Percentiles rank a stretch among this genome's conserved stretches.
Evolutionary conservation across 225 moss, liverwort and hornwort species (phyloP).

Genomic region (Sphagnum contortum): DNA sequence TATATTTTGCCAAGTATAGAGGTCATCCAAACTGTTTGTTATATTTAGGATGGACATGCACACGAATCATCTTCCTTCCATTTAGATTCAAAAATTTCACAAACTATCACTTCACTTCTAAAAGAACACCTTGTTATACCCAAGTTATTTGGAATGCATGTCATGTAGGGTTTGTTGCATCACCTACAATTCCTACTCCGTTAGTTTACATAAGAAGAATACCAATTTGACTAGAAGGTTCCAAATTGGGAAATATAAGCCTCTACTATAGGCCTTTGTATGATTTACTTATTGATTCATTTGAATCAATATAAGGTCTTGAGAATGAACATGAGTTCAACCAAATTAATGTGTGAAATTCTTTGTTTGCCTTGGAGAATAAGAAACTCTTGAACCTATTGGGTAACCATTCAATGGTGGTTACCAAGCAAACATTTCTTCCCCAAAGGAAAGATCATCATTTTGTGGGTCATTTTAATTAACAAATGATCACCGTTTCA

Average conservation of each 20-base stretch:
- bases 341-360: conserved; percentile 52
- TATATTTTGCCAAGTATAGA: conserved; percentile 60
- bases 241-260: conserved; percentile 19
- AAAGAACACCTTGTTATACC: conserved; percentile 43
- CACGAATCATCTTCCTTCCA: conserved; percentile 64
- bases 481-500: conserved; percentile 21
- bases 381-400: conserved; percentile 11
- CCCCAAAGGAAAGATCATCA: conserved; percentile 16
- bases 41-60: conserved; percentile 69
- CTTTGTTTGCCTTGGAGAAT: conserved; percentile 9
- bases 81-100: conserved; percentile 48
- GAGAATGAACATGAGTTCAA: conserved; percentile 40
- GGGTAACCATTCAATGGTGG: conserved; percentile 13
- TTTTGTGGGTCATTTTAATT: conserved; percentile 34
- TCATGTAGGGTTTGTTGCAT: conserved; percentile 38
- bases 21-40: conserved; percentile 59
- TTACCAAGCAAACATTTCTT: conserved; percentile 37
- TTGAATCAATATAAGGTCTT: conserved; percentile 34
- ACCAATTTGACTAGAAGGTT: not conserved
- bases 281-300: conserved; percentile 18
- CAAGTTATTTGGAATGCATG: conserved; percentile 29
- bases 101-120: conserved; percentile 58
- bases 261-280: conserved; percentile 1
- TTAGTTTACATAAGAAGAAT: not conserved
- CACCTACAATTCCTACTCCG: conserved; percentile 19